phyloP scores from a whole-genome alignment of 768 basidiomycete species.

The Trametes elegans region DNA sequence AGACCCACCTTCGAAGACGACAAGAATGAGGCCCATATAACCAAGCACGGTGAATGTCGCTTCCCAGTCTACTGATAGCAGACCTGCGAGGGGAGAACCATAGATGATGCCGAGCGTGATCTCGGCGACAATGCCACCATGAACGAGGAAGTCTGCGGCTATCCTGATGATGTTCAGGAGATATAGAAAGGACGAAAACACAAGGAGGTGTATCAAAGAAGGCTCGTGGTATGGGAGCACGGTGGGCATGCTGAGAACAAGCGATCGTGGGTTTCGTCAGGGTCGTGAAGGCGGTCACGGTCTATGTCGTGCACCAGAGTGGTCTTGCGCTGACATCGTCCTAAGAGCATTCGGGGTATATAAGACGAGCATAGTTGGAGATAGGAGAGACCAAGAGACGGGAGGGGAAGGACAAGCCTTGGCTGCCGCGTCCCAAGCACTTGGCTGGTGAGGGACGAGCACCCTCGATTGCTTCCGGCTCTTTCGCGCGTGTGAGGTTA shows the following conservation, averaged over 20 bases:
- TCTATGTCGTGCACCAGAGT: too few species aligned
- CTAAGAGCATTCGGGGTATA: neutral
- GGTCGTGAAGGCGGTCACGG: too few species aligned
- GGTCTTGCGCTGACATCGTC: neutral
- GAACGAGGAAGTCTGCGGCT: slow-evolving; percentile 37
- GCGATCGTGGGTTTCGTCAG: neutral
- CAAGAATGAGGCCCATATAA: slow-evolving; percentile 37
- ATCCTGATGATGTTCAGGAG: slow-evolving; percentile 50
- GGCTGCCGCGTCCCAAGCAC: neutral
- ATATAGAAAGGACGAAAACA: slow-evolving; percentile 50
- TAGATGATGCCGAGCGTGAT: slow-evolving; percentile 54
- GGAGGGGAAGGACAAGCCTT: neutral
- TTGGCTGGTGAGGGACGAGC: neutral
- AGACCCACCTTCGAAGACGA: slow-evolving; percentile 25
- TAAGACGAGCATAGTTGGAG: neutral
- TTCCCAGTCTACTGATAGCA: slow-evolving; percentile 42
- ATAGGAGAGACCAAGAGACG: neutral
- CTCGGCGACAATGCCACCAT: slow-evolving; percentile 51
- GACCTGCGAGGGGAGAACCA: slow-evolving; percentile 47
- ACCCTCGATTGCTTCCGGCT: too few species aligned
- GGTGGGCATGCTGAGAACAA: neutral
- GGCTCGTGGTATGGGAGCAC: slow-evolving; percentile 18
- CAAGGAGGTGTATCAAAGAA: slow-evolving; percentile 35
- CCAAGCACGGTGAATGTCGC: slow-evolving; percentile 45
- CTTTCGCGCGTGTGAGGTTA: too few species aligned